phyloP scores from a whole-genome alignment of 1,139 yeast genomes.

The Yamadazyma songkhlaensis region DNA sequence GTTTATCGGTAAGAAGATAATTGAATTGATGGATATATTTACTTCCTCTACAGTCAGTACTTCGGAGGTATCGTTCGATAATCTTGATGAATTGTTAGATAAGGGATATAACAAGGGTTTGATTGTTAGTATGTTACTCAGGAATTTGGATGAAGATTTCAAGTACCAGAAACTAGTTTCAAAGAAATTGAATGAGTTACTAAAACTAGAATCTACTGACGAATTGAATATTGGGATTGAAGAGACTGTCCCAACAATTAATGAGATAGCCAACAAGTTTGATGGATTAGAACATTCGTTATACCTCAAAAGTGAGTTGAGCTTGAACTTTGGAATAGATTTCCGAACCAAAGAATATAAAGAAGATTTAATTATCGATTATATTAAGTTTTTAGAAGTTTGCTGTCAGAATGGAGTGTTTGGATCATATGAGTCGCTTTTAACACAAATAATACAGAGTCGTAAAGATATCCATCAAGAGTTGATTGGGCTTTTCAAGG shows the following conservation, averaged over 20 bases:
- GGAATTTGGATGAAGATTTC: conserved; percentile 23
- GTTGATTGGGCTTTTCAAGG: conserved; percentile 21
- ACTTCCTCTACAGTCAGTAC: conserved; percentile 16
- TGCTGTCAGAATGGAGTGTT: conserved; percentile 1
- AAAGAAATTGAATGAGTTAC: conserved; percentile 8
- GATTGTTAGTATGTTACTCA: conserved; percentile 27
- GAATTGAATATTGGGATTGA: conserved; percentile 9
- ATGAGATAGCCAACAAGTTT: conserved; percentile 15
- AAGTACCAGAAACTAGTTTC: conserved; percentile 32
- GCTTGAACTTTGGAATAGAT: conserved; percentile 2
- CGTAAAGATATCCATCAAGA: conserved; percentile 8
- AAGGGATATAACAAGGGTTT: conserved; percentile 25
- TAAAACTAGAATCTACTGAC: background rate
- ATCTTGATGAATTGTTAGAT: conserved; percentile 22
- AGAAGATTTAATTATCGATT: conserved; percentile 12
- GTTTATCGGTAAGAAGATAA: conserved; percentile 32
- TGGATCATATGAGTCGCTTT: background rate
- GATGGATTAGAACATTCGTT: conserved; percentile 13
- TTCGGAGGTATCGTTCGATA: conserved; percentile 22
- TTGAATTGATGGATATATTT: conserved; percentile 58
- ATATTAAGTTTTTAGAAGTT: conserved; percentile 9
- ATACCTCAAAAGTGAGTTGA: conserved; percentile 9
- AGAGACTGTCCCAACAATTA: background rate
- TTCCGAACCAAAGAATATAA: background rate
- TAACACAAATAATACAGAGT: conserved; percentile 6